Evolutionary conservation across 2,329 filamentous ascomycete species (phyloP).

Genomic region (Trichoderma gracile): DNA sequence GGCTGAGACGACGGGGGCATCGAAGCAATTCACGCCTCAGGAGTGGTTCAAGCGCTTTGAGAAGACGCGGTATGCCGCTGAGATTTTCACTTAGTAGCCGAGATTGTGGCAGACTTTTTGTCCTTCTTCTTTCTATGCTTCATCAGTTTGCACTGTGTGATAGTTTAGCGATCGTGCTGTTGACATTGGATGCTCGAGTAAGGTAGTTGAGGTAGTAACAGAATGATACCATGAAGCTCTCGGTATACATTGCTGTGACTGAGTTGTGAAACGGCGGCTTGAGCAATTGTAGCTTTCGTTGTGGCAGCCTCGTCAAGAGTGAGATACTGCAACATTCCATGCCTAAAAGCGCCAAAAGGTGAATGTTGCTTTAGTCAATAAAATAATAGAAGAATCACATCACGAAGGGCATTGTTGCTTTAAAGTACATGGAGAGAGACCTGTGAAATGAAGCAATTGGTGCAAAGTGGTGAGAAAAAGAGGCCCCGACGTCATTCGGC

Average conservation of each 20-base stretch:
- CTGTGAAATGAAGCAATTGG: neutral
- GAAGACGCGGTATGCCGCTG: slow-evolving; percentile 20
- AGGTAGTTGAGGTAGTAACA: neutral
- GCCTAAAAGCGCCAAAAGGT: too few species aligned
- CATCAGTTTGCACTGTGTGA: neutral
- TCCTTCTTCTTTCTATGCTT: neutral
- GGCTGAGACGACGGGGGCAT: neutral
- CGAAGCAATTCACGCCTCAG: neutral
- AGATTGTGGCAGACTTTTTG: neutral
- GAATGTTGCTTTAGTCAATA: neutral
- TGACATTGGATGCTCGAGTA: neutral
- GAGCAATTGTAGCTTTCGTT: neutral
- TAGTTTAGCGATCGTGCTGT: neutral
- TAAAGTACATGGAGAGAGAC: neutral
- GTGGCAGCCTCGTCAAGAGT: neutral
- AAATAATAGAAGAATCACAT: neutral
- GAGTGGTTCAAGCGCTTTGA: slow-evolving; percentile 24
- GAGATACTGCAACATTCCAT: neutral
- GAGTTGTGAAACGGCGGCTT: neutral
- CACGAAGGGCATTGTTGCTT: too few species aligned
- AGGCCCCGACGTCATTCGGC: slow-evolving; percentile 5
- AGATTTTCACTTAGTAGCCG: slow-evolving; percentile 14
- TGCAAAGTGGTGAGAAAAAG: neutral
- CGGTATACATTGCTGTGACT: neutral
- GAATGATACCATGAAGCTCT: neutral